These are phyloP conservation scores for Pulveroboletus ravenelii DNA, from an alignment of 768 basidiomycete genomes.

Conservation along the genomic window DNA sequence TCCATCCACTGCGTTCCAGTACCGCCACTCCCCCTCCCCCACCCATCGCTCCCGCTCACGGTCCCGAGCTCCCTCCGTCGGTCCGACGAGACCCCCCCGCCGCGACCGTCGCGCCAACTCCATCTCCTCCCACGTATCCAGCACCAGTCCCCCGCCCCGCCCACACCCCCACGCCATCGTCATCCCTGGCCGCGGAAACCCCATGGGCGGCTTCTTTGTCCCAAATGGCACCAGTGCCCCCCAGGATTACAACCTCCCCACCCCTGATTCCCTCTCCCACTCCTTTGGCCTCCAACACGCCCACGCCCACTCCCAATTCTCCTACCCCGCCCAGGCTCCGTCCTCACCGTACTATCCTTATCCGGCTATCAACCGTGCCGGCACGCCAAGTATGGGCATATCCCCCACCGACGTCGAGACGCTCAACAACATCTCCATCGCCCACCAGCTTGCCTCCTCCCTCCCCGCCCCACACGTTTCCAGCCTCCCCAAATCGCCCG, in stretches of 20 bases:
- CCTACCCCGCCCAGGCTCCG: constrained; percentile 26
- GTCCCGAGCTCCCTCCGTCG: constrained; percentile 35
- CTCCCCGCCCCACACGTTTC: constrained; percentile 11
- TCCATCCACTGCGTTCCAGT: constrained; percentile 21
- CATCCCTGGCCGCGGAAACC: constrained; percentile 46
- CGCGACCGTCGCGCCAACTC: constrained; percentile 54
- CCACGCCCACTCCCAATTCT: constrained; percentile 24
- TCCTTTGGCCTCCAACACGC: constrained; percentile 32
- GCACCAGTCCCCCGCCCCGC: constrained; percentile 44
- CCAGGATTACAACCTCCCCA: constrained; percentile 42
- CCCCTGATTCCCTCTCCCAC: constrained; percentile 35
- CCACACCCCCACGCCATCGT: constrained; percentile 63
- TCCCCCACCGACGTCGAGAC: constrained; percentile 26
- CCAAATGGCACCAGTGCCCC: constrained; percentile 19
- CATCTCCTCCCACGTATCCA: constrained; percentile 51
- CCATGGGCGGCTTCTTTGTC: constrained; percentile 32
- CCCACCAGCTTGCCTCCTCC: constrained; percentile 22
- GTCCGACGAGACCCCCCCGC: constrained; percentile 50
- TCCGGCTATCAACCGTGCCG: constrained; percentile 8
- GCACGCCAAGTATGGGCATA: constrained; percentile 21
- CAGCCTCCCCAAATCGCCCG: constrained; percentile 12
- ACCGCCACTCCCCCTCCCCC: constrained; percentile 26
- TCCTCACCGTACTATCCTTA: constrained; percentile 29
- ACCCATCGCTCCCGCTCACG: constrained; percentile 44
- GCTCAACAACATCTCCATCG: constrained; percentile 20